Evolutionary conservation across 208 protist species (phyloP).

Genomic region (Crithidia expoeki): DNA sequence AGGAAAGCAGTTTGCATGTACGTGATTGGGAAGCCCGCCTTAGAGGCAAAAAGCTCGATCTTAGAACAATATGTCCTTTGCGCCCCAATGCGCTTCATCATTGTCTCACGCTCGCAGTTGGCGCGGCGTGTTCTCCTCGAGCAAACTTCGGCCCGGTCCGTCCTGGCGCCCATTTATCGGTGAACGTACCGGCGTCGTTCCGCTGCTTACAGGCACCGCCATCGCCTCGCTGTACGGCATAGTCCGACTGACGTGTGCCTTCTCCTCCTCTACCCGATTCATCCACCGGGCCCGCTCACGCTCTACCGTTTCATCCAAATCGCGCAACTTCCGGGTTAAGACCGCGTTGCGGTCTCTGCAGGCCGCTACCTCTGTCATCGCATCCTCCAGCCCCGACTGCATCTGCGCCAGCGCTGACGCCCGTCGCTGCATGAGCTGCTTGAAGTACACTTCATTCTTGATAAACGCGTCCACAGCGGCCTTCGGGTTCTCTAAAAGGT

Average conservation of each 20-base stretch:
- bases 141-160: constrained; percentile 18
- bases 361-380: constrained; percentile 53
- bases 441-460: constrained; percentile 87
- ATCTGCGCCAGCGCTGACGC: constrained; percentile 66
- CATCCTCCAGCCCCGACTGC: constrained; percentile 63
- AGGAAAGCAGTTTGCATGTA: too few species aligned
- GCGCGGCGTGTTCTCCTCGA: constrained; percentile 20
- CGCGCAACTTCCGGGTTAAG: constrained; percentile 61
- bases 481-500: constrained; percentile 57
- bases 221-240: constrained; percentile 24
- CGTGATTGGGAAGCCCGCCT: too few species aligned
- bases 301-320: constrained; percentile 72
- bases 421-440: constrained; percentile 75
- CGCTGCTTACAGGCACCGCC: constrained; percentile 19
- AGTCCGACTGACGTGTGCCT: constrained; percentile 48
- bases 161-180: constrained; percentile 11
- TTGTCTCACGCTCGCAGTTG: constrained; percentile 22
- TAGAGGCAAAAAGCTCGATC: too few species aligned
- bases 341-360: constrained; percentile 74
- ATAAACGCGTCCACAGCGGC: constrained; percentile 76
- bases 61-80: too few species aligned
- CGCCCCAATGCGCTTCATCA: too few species aligned
- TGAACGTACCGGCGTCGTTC: constrained; percentile 30
- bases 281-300: constrained; percentile 67
- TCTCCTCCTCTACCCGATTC: constrained; percentile 73